Base-by-base conservation (phyloP, 805 yeast genomes). In the Saccharomycopsis microspora region DNA sequence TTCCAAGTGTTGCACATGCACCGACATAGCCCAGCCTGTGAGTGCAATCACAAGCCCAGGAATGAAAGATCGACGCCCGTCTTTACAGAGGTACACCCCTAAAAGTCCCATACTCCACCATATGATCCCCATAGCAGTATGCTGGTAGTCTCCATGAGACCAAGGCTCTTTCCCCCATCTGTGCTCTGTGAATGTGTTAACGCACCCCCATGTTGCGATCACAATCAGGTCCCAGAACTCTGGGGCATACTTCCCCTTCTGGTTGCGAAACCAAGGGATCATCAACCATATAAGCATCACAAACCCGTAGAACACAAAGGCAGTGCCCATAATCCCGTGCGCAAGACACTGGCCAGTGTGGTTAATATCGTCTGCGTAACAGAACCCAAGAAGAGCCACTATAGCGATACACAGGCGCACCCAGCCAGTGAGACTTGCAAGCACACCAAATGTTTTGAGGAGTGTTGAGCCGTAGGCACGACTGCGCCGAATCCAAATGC, bases 311-410 rank as follows among this genome's bases (percentile, higher is more conserved):
- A 72, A 64, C 7, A 90, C 74, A 56, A 90, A 90, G 0, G 95
- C 82, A 29, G 85, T 74, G 0, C 97, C 97, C 97, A 90, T 90
- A 51, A 90, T 85, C 4, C 96, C 97, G 62, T 90, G 97, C 0
- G 97, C 97, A 39, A 88, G 75, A 63, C 97, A 90, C 64, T 90
- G 97, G 29, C 97, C 97, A 0, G 94, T 80, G 57, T 85, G 93
- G 35, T 63, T 70, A 4, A 74, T 84, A 27, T 50, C 51, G 9
- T 29, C 37, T 32, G 39, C 28, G 56, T 86, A 79, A 64, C 97
- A 90, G 63, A 88, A 90, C 2, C 96, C 96, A 54, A 86, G 76
- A 53, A 88, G 60, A 1, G 95, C 83, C 41, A 85, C 81, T 4
- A 90, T 86, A 0, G 95, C 90, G 66, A 90, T 65, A 45, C 88